Base-by-base conservation (phyloP, 2,329 filamentous ascomycete species). In the Cladophialophora exuberans region DNA sequence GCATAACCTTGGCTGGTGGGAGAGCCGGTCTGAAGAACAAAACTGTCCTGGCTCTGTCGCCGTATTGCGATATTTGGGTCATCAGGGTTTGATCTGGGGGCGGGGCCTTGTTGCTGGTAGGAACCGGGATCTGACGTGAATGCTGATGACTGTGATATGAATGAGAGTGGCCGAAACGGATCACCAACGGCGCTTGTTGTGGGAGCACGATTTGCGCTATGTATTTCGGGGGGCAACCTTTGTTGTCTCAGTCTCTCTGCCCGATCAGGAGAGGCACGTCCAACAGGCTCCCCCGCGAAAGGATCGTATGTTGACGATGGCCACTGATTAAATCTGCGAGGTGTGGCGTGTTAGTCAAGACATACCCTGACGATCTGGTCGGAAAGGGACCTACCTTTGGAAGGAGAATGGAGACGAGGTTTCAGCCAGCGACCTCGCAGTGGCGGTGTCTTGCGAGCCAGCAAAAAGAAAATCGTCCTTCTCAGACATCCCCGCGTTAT, bases 1-100 rank as follows among this genome's bases (percentile, higher is more conserved):
- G 49, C 45, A 36, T 63, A 65, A 22, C 59, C 59, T 48, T 62
- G 59, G 39, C 59, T 65, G 30, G 39, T 52, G 4, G 62, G 61
- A 20, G 61, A 65, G 4, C 55, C 59, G 13, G 61, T 62, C 26
- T 59, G 59, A 39, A 59, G 52, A 28, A 48, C 54, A 41, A 57
- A 63, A 50, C 59, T 61, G 33, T 63, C 61, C 54, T 65, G 62
- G 41, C 62, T 65, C 26, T 62, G 62, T 52, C 61, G 58, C n/a
- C 62, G 57, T 3, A 59, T 38, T 17, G 56, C 54, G n/a, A 57
- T 51, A 3, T 48, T 52, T 26, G 41, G 30, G 22, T 60, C 56
- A n/a, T 62, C 60, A 9, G 57, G 54, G 23, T 50, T 58, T 10
- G 57, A 59, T 43, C 60, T 57, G 4, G 56, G 53, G 26, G 60